Evolutionary conservation across 164 flowering plant species (phyloP).

Genomic region (Chimonanthus salicifolius): DNA sequence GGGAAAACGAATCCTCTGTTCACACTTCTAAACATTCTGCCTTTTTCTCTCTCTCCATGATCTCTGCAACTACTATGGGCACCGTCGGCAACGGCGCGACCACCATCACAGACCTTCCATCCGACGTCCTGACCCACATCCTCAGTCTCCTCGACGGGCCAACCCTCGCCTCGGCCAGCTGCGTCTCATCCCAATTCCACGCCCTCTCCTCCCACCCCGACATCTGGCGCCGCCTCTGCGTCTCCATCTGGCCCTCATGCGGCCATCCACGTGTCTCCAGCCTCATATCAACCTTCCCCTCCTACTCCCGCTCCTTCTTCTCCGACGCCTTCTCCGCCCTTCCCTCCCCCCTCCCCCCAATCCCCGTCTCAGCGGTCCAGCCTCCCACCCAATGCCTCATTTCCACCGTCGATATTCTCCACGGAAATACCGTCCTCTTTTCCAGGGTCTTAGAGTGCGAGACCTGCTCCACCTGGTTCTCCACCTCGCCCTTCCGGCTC

Average conservation of each 20-base stretch:
- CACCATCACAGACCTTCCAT: conserved; percentile 33
- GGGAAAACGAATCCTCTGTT: too few relatives aligned
- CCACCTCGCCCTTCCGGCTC: conserved; percentile 45
- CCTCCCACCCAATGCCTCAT: conserved; percentile 26
- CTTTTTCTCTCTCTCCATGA: too few relatives aligned
- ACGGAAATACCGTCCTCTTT: conserved; percentile 30
- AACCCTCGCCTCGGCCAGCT: conserved; percentile 47
- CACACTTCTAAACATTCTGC: too few relatives aligned
- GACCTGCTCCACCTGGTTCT: conserved; percentile 47
- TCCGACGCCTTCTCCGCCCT: conserved; percentile 33
- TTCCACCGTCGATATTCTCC: conserved; percentile 77
- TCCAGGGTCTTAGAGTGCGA: conserved; percentile 43
- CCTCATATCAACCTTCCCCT: conserved; percentile 52
- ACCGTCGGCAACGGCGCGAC: neutral
- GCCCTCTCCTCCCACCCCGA: conserved; percentile 33
- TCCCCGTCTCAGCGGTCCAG: neutral
- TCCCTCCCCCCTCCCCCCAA: conserved; percentile 17
- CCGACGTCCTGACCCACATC: conserved; percentile 57
- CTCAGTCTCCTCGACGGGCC: conserved; percentile 69
- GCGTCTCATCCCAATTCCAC: conserved; percentile 42
- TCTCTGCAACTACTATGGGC: too few relatives aligned
- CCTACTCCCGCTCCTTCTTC: conserved; percentile 67
- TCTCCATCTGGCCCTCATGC: conserved; percentile 63
- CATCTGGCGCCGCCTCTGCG: conserved; percentile 58
- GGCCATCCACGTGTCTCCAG: conserved; percentile 27